Base-by-base conservation (phyloP, 441 rosid genomes). In the Bruguiera hainesii region DNA sequence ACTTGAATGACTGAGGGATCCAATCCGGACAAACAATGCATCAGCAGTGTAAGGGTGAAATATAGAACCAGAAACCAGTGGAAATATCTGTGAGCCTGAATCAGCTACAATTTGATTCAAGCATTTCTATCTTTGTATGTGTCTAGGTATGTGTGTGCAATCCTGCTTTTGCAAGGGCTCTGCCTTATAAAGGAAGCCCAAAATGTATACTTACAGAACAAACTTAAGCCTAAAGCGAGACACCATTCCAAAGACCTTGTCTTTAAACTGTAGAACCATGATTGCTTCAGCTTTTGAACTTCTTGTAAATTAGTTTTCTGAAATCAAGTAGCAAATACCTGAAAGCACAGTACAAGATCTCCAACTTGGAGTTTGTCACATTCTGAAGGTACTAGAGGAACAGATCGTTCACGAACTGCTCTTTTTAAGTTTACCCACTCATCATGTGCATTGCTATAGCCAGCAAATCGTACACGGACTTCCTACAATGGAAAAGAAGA, bases 391-490 rank as follows among this genome's bases (percentile, higher is more conserved):
- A 83, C 89, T 29, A 83, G 59, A 5, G 94, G 94, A 73, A 88
- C 65, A 49, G 94, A 88, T 39, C 88, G 79, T 50, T 76, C 80
- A 15, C 89, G 83, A 39, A 86, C 81, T 19, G 79, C 80, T 30
- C 64, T 78, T 68, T 78, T 84, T 8, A 84, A 70, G 67, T 81
- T 80, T 65, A 86, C 75, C 94, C 94, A 88, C 63, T 88, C 94
- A 73, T 88, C 94, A 30, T 88, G 84, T 30, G 77, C 80, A 21
- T 85, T 76, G 59, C 88, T 80, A 56, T 80, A 86, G 49, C 94
- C 94, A 75, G 78, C 74, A 74, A 81, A 88, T 77, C 94, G 81
- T 50, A 86, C 85, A 61, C 75, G 85, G 39, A 74, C 89, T 79
- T 88, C 94, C 91, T 88, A 71, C 61, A 78, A 67, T 31, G 67